These are phyloP conservation scores for Thielaviopsis ethacetica DNA, from an alignment of 2,329 filamentous ascomycete species.

Conservation along the genomic window DNA sequence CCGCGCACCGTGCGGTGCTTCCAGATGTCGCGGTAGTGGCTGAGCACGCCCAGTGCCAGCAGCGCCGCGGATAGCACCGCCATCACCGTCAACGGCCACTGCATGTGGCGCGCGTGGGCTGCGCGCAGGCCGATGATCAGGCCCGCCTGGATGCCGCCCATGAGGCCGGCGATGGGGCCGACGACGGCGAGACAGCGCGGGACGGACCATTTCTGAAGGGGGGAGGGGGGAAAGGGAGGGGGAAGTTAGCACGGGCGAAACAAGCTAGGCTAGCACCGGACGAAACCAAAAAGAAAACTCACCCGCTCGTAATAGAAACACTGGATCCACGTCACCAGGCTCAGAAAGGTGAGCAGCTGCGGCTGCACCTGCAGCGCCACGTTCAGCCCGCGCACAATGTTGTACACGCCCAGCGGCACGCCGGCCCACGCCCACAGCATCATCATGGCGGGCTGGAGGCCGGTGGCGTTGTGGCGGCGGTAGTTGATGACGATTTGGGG, in stretches of 20 bases:
- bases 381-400: constrained; percentile 26
- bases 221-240: no score
- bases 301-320: constrained; percentile 27
- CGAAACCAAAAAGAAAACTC: constrained; percentile 10
- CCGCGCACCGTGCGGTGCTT: constrained; percentile 48
- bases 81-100: constrained; percentile 52
- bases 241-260: not conserved
- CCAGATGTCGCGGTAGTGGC: constrained; percentile 57
- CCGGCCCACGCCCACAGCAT: constrained; percentile 53
- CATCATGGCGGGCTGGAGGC: constrained; percentile 55
- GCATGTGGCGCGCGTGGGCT: constrained; percentile 25
- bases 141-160: constrained; percentile 42
- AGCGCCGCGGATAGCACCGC: constrained; percentile 46
- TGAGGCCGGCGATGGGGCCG: constrained; percentile 32
- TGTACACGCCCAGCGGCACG: constrained; percentile 43
- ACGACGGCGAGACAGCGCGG: constrained; percentile 31
- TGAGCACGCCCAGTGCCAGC: constrained; percentile 47
- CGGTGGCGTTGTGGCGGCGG: constrained; percentile 45
- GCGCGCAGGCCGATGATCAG: constrained; percentile 40
- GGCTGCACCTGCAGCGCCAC: constrained; percentile 26
- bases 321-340: constrained; percentile 27
- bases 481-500: constrained; percentile 57
- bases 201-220: constrained; percentile 34
- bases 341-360: constrained; percentile 26
- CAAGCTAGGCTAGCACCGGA: not conserved